phyloP scores from a whole-genome alignment of 2,329 filamentous ascomycete genomes.

The Pseudomassariella vexata region DNA sequence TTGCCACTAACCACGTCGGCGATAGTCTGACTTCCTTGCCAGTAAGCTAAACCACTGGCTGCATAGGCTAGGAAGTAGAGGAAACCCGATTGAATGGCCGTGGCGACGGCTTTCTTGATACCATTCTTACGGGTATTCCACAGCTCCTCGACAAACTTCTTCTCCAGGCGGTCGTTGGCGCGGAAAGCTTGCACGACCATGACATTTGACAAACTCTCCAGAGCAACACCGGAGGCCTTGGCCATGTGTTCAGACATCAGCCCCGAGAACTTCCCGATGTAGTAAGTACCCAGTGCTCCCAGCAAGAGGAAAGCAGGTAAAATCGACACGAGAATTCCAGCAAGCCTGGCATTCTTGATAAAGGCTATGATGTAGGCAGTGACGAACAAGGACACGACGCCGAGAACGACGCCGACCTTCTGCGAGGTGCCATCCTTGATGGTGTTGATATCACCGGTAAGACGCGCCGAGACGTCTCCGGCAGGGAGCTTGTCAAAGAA shows the following conservation, averaged over 20 bases:
- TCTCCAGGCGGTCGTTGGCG: constrained; percentile 44
- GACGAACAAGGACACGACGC: constrained; percentile 52
- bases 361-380: constrained; percentile 57
- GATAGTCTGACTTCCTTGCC: constrained; percentile 50
- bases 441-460: constrained; percentile 53
- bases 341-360: constrained; percentile 50
- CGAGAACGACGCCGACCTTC: constrained; percentile 55
- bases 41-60: constrained; percentile 60
- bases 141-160: constrained; percentile 43
- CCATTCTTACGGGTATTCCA: constrained; percentile 39
- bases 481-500: constrained; percentile 53
- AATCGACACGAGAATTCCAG: constrained; percentile 50
- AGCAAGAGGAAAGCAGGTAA: constrained; percentile 52
- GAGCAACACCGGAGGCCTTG: constrained; percentile 48
- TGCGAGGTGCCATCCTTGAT: constrained; percentile 56
- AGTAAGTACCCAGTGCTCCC: constrained; percentile 45
- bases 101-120: constrained; percentile 49
- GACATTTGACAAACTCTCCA: constrained; percentile 47
- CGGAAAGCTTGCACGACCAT: constrained; percentile 51
- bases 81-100: constrained; percentile 54
- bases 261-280: constrained; percentile 37
- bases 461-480: constrained; percentile 50
- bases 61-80: constrained; percentile 62
- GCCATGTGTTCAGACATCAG: constrained; percentile 40
- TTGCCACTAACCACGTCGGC: constrained; percentile 30